Evolutionary conservation across 164 flowering plant species (phyloP), one percentile per base, ranked within the genome.

Genomic region (Umbellularia californica): DNA sequence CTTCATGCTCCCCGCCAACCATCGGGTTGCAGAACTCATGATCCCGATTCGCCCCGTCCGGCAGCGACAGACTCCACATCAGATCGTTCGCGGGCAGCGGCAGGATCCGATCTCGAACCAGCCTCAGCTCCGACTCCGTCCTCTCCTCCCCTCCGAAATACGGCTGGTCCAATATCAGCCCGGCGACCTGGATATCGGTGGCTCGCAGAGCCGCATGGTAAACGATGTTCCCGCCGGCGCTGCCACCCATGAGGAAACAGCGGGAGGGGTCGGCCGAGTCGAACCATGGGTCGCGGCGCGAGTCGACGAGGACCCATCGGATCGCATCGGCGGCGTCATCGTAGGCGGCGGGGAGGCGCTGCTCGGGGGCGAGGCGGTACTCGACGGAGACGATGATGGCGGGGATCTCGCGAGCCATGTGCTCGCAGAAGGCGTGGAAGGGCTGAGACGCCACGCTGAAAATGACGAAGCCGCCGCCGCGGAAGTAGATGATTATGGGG

Each of bases 61-160:
- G 93, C 83, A 90, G 68, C 0, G 88, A 77, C 55, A 88, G 76
- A 2, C 73, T 68, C 93, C 94, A 89, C 83, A 87, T 62, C 51
- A 87, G 74, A 70, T 89, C 88, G 14, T 41, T 77, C 0, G 74
- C 82, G 0, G 78, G 67, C 73, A 88, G 51, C 3, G 94, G 88
- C 5, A 64, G 30, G 50, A 64, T 33, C 66, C 9, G 23, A 50
- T 72, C 74, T 23, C 20, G 1, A 9, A 24, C 65, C 23, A 28
- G 27, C 27, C 67, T 28, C 25, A 72, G 55, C 74, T 72, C 74
- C 84, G 22, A 92, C 41, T 75, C 85, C 0, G 90, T 85, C 83
- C 89, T 80, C 69, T 77, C 11, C 2, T 78, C 81, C 71, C 74
- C 74, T 23, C 68, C 74, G 47, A 74, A 74, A 62, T 13, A 50